Evolutionary conservation across 2,329 filamentous ascomycete genomes (phyloP), one percentile per base, ranked within the genome.

Genomic region (Mariannaea elegans): DNA sequence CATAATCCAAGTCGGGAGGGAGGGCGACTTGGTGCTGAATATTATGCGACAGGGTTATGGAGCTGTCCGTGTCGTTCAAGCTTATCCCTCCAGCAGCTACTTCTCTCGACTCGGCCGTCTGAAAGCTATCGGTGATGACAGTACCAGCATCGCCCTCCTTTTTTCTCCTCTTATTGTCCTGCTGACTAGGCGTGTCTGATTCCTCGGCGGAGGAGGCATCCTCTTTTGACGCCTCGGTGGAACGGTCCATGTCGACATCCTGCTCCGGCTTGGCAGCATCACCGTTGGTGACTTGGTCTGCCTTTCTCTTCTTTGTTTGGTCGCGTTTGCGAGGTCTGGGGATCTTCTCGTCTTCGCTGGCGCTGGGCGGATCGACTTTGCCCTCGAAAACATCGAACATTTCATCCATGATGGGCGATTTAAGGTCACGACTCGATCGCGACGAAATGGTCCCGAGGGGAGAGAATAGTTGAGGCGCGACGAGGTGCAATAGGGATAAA

Each of bases 11-110:
- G 75, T 97, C 92, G 9, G 94, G 94, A 2, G 95, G 95, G 18
- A 99, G 83, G 12, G 95, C 92, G 68, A 98, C 95, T 79, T 99
- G 94, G 82, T 99, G 95, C 78, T 97, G 94, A 70, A 99, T 97
- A 80, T 99, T 97, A 81, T 99, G 96, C 45, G 93, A 94, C 51
- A 99, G 80, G 19, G 97, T 90, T 24, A 99, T 87, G 6, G 90
- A 87, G 45, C 87, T 82, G 24, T 93, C 90, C 65, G 87, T 75
- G 82, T 83, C 66, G 14, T 84, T 80, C 55, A 88, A 83, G 8
- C 92, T 93, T 29, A 89, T 87, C 6, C 92, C 90, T 23, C 90
- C 90, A 19, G 91, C 92, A 19, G 91, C 92, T 36, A 99, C 86
- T 77, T 98, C 92, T 82, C 94, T 86, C 64, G 94, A 96, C 78